Percentiles rank a stretch among this genome's conserved stretches.
phyloP scores from a whole-genome alignment of 352 stramenopile species.

The Blastocystis sp. region DNA sequence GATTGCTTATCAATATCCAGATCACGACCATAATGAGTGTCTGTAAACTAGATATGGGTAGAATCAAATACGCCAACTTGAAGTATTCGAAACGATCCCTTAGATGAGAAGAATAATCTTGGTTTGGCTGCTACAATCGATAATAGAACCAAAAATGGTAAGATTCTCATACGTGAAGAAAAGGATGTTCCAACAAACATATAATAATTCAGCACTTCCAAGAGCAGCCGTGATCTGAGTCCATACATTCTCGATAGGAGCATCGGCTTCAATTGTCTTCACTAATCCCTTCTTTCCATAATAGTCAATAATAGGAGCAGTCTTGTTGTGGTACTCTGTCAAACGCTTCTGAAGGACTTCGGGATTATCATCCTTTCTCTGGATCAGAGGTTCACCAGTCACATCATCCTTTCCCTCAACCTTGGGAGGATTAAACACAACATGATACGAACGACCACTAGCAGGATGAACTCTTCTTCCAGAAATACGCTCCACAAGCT shows the following conservation, averaged over 20 bases:
- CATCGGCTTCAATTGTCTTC: conserved; percentile 61
- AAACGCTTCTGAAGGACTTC: conserved; percentile 82
- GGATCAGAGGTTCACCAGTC: conserved; percentile 88
- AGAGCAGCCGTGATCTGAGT: conserved; percentile 55
- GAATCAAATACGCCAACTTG: not conserved
- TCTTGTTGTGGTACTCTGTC: conserved; percentile 88
- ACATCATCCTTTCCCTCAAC: conserved; percentile 78
- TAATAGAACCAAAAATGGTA: not conserved
- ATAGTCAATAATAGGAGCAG: conserved; percentile 85
- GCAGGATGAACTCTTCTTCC: conserved; percentile 87
- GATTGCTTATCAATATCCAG: not conserved
- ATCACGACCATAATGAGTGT: not conserved
- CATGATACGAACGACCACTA: conserved; percentile 89
- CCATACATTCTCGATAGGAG: conserved; percentile 61
- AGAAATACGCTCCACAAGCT: conserved; percentile 89
- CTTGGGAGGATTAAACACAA: conserved; percentile 92
- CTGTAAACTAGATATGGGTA: not conserved
- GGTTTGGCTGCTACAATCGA: not conserved
- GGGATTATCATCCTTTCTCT: conserved; percentile 91
- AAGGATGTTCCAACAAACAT: too few relatives aligned
- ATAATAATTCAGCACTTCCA: conserved; percentile 28
- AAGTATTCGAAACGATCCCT: conserved; percentile 13
- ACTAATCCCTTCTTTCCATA: conserved; percentile 67
- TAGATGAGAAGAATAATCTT: not conserved
- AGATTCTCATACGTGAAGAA: too few relatives aligned